Evolutionary conservation across 1,284 basidiomycete genomes (phyloP), one percentile per base, ranked within the genome.

Genomic region (Trichosporon sp.): DNA sequence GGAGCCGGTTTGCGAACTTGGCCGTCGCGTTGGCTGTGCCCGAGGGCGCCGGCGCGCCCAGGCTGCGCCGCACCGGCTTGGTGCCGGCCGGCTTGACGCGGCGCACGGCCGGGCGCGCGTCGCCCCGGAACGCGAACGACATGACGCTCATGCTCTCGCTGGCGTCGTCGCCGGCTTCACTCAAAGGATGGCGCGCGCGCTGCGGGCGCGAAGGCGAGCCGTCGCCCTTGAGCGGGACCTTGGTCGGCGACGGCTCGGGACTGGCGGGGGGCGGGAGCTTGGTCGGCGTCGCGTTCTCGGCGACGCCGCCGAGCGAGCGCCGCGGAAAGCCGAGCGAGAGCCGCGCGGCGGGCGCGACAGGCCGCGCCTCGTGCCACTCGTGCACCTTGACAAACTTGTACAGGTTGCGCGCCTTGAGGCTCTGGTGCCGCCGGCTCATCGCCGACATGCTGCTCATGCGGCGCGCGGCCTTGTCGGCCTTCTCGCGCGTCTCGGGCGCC

Each of bases 381-480:
- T 94, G 91, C 70, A 95, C 92, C 89, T 93, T 82, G 67, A 83
- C 65, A 64, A 83, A 83, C 78, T 80, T 91, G 77, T 97, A 96
- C 78, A 96, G 74, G 84, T 96, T 96, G 66, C 94, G 86, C n/a
- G 92, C 89, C 78, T 89, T 91, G 12, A 90, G 88, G 67, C 90
- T 88, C 21, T 88, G 85, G 71, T 87, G 89, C 71, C 91, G 85
- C 72, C 90, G 86, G 12, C 91, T 88, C 1, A 90, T 91, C 9
- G 89, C 90, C 12, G 56, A 60, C 56, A 32, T 18, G 56, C 56
- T 60, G 56, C 63, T 65, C 60, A 66, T 53, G 13, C 68, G 68
- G 23, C 56, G 56, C 29, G 56, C 56, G 5, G 56, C 56, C 56
- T 60, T 60, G 15, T 60, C 56, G 25, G 13, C 23, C 53, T 69